Evolutionary conservation across 148 eudicot genomes (phyloP), one percentile per base, ranked within the genome.

Genomic region (Silene latifolia): DNA sequence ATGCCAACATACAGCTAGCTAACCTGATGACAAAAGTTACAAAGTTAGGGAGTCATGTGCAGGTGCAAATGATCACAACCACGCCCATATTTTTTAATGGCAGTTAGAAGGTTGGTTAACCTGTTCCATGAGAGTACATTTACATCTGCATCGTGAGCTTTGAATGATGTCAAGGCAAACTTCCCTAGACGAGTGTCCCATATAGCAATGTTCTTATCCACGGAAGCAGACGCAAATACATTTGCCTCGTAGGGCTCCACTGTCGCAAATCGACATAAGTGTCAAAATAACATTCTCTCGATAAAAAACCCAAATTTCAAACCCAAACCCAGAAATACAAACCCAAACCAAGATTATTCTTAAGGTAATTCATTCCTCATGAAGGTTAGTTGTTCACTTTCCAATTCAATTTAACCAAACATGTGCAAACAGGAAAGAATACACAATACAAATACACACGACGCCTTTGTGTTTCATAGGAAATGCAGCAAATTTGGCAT

Each of bases 111-210:
- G 4, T 17, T 32, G 39, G 47, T 18, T 62, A 72, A 89, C 99
- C 98, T 95, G 88, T 92, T 95, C 99, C 99, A 95, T 69, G 99
- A 89, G 72, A 95, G 87, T 24, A 95, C 99, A 82, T 95, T 95
- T 29, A 95, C 99, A 85, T 95, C 99, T 71, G 98, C 89, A 71
- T 90, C 83, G 80, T 95, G 99, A 70, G 99, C 98, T 78, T 92
- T 90, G 64, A 95, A 87, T 25, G 88, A 82, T 72, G 84, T 59
- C 42, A 84, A 87, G 39, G 98, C 87, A 57, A 93, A 81, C 72
- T 88, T 92, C 72, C 92, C 90, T 69, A 57, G 21, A 75, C 91
- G 97, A 72, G 74, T 80, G 80, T 95, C 99, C 99, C 99, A 95
- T 79, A 95, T 87, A 66, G 91, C 98, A 69, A 95, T 85, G 63